Evolutionary conservation across 1,284 basidiomycete genomes (phyloP), one percentile per base, ranked within the genome.

Genomic region (Entoloma clypeatum): DNA sequence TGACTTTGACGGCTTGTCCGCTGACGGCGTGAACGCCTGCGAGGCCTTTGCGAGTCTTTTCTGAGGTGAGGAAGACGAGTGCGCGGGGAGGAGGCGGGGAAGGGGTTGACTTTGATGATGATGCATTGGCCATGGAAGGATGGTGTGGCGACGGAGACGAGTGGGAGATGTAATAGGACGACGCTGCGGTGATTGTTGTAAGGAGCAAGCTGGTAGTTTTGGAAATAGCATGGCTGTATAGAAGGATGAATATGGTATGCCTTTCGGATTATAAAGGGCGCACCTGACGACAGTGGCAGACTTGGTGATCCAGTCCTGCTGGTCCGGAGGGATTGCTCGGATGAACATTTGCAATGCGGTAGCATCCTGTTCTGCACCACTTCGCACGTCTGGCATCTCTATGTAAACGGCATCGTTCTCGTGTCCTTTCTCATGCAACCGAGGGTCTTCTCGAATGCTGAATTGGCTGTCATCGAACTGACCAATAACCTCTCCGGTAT

Each of bases 261-360:
- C 36, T 18, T 31, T 14, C 26, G 32, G 21, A n/a, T 36, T 18
- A 41, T 26, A 11, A 35, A 37, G 28, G 16, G 19, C n/a, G 17
- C 21, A 82, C 86, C 84, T 86, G 49, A 84, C 68, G 18, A 80
- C 61, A 16, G 77, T 73, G 1, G 86, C 86, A 3, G 81, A 75
- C 47, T 74, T 77, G 36, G 86, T 76, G 46, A 91, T 71, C 78
- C 79, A 84, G 57, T 88, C 81, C 52, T 79, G 77, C 39, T 87
- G 75, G 41, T 85, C 78, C 0, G 77, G 74, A 17, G 86, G 77
- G 5, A 84, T 67, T 10, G 72, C 69, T 24, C 72, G 65, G 14
- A 76, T 78, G 52, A 81, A 79, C 7, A 77, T 65, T 53, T 79
- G 67, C 47, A 73, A 55, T 34, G 69, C 74, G 58, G 62, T 66